Conservation (phyloP, 2,329 filamentous ascomycete genomes). For the Phaeosphaeriaceae sp. region DNA sequence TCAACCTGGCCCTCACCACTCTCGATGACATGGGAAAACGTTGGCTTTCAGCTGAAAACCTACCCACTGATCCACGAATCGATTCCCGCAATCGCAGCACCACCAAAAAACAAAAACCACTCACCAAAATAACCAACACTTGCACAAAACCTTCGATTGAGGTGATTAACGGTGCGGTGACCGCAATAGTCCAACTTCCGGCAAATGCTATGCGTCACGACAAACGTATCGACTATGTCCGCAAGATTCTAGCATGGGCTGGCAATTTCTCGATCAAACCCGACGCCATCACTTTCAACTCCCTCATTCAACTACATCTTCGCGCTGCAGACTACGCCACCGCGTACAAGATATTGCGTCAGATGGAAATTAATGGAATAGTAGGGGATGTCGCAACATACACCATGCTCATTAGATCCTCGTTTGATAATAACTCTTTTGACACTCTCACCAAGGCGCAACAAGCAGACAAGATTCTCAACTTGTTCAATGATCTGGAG, state of each 20-base stretch:
- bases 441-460: conserved; percentile 52
- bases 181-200: conserved; percentile 60
- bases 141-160: conserved; percentile 66
- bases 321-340: conserved; percentile 56
- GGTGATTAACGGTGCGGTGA: conserved; percentile 73
- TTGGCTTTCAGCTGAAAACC: conserved; percentile 58
- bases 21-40: conserved; percentile 69
- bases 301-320: conserved; percentile 68
- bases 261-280: conserved; percentile 53
- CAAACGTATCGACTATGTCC: conserved; percentile 45
- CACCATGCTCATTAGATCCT: conserved; percentile 70
- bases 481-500: conserved; percentile 63
- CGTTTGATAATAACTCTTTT: conserved; percentile 59
- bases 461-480: conserved; percentile 60
- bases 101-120: conserved; percentile 12
- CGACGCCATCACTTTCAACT: conserved; percentile 66
- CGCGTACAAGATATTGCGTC: conserved; percentile 60
- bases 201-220: conserved; percentile 48
- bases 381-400: conserved; percentile 72
- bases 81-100: conserved; percentile 14
- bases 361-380: conserved; percentile 65
- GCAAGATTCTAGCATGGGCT: conserved; percentile 52
- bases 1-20: conserved; percentile 65
- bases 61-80: conserved; percentile 14
- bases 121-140: conserved; percentile 38